Percentiles rank a stretch among this genome's conserved stretches.
Evolutionary conservation across 2,329 filamentous ascomycete genomes (phyloP).

Genomic region (Paecilomyces formosus): DNA sequence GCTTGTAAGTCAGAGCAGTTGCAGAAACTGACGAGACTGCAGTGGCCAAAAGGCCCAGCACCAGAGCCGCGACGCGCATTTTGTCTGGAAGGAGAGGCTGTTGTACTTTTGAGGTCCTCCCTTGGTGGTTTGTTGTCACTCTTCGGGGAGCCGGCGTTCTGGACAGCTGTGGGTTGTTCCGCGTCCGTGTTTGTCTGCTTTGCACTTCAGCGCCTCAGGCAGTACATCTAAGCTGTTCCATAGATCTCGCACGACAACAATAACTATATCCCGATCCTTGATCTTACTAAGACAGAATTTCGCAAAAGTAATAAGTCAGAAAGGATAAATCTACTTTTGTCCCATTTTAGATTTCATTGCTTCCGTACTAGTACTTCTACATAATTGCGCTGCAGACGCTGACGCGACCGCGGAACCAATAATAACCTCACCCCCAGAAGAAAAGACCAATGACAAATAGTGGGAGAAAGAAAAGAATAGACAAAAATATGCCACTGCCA

Average conservation of each 20-base stretch:
- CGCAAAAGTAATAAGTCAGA: not conserved
- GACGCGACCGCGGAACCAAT: not conserved
- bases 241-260: too few species aligned
- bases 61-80: slow-evolving; percentile 60
- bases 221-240: too few species aligned
- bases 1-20: slow-evolving; percentile 90
- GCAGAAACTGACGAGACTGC: slow-evolving; percentile 65
- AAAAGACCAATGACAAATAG: not conserved
- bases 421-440: not conserved
- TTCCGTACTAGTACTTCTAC: not conserved
- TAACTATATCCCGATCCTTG: not conserved
- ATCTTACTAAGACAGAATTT: not conserved
- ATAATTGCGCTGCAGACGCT: not conserved
- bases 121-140: not conserved
- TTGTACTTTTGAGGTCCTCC: slow-evolving; percentile 11
- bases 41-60: slow-evolving; percentile 64
- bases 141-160: slow-evolving; percentile 19
- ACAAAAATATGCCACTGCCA: slow-evolving; percentile 1
- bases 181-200: slow-evolving; percentile 19
- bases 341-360: not conserved
- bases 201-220: slow-evolving; percentile 13
- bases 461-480: not conserved
- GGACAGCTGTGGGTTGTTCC: slow-evolving; percentile 21
- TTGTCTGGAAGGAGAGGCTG: slow-evolving; percentile 10
- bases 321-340: not conserved